These are phyloP conservation scores for Nemania diffusa DNA, from an alignment of 2,329 filamentous ascomycete genomes.

Conservation along the genomic window DNA sequence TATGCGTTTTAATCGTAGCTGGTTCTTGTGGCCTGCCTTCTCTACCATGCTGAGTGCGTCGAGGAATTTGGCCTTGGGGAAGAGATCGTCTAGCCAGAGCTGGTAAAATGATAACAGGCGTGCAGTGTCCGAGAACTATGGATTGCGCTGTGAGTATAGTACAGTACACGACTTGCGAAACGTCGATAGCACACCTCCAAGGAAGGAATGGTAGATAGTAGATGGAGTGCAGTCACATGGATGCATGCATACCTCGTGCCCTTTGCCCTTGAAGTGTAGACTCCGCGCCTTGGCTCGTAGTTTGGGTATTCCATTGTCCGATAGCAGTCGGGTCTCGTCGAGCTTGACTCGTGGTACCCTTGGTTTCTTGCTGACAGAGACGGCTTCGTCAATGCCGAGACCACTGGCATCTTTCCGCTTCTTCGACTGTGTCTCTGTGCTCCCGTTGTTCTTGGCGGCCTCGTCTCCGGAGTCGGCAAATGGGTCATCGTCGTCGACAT, in stretches of 20 bases:
- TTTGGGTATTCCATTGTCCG: constrained; percentile 83
- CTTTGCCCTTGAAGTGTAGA: constrained; percentile 89
- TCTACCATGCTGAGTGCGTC: constrained; percentile 92
- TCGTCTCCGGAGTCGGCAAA: constrained; percentile 57
- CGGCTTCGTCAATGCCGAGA: constrained; percentile 86
- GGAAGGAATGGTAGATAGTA: too few species aligned
- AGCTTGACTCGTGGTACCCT: constrained; percentile 81
- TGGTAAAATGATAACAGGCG: constrained; percentile 91
- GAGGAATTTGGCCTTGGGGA: constrained; percentile 91
- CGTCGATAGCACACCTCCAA: too few species aligned
- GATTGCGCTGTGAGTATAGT: constrained; percentile 25
- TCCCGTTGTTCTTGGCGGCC: constrained; percentile 45
- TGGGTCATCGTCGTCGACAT: constrained; percentile 65
- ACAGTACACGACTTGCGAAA: too few species aligned
- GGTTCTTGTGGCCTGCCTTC: constrained; percentile 87
- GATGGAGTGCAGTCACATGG: not conserved
- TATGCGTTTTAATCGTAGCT: constrained; percentile 76
- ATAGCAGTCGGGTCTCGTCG: constrained; percentile 86
- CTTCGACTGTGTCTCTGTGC: constrained; percentile 48
- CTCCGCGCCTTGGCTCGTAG: constrained; percentile 76
- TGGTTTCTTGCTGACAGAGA: constrained; percentile 81
- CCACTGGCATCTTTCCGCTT: constrained; percentile 63
- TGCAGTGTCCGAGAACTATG: constrained; percentile 82
- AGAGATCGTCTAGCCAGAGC: constrained; percentile 95
- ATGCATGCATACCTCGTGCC: constrained; percentile 79